Evolutionary conservation across 495 filamentous ascomycete genomes (phyloP).

Genomic region (Cercophora scortea): DNA sequence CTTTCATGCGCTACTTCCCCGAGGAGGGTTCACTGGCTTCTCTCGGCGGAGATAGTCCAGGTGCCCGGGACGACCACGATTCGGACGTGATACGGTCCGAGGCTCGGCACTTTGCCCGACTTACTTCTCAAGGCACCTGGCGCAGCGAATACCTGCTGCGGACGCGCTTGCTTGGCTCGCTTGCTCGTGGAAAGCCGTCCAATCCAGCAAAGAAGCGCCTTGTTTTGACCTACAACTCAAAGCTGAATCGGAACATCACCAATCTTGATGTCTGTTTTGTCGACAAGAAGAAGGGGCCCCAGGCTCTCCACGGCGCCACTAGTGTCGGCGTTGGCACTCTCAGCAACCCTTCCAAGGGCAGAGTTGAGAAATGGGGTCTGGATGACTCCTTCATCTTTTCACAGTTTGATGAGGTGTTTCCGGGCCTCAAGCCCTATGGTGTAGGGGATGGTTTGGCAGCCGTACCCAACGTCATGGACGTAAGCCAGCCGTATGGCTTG

Average conservation of each 20-base stretch:
- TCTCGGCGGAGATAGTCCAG: conserved; percentile 25
- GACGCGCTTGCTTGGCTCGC: conserved; percentile 73
- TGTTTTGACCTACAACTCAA: conserved; percentile 71
- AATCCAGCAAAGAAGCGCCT: conserved; percentile 38
- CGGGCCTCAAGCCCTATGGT: conserved; percentile 68
- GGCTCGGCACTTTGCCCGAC: conserved; percentile 62
- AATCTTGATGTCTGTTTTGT: conserved; percentile 68
- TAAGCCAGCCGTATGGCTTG: conserved; percentile 78
- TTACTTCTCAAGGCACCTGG: conserved; percentile 79
- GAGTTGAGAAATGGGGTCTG: conserved; percentile 78
- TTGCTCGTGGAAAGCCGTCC: conserved; percentile 62
- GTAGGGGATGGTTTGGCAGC: conserved; percentile 67
- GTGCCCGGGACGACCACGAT: conserved; percentile 33
- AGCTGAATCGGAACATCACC: conserved; percentile 64
- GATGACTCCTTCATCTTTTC: conserved; percentile 64
- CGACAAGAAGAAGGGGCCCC: conserved; percentile 59
- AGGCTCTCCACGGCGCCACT: conserved; percentile 72
- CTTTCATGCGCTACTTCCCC: conserved; percentile 83
- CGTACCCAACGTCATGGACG: conserved; percentile 77
- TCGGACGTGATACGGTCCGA: conserved; percentile 53
- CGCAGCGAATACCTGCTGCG: conserved; percentile 85
- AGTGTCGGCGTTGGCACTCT: conserved; percentile 64
- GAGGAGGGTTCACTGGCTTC: conserved; percentile 48
- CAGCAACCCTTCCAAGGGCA: conserved; percentile 69
- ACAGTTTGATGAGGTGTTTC: conserved; percentile 68